These are phyloP conservation scores for Kluyveromyces wickerhamii DNA, from an alignment of 805 yeast species.

Conservation along the genomic window DNA sequence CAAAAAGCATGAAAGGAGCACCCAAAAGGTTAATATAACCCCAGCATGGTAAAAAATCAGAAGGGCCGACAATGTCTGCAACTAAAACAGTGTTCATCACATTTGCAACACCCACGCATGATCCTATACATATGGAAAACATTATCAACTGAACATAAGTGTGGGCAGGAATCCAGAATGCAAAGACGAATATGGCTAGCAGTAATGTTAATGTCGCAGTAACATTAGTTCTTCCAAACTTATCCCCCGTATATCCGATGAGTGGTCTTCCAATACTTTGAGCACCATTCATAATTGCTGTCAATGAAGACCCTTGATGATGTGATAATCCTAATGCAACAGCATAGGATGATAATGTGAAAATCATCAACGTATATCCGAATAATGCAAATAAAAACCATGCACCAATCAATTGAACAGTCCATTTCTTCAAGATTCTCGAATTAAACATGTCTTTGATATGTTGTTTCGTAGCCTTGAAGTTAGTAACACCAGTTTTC, in stretches of 20 bases:
- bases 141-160: constrained; percentile 35
- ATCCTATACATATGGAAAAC: constrained; percentile 38
- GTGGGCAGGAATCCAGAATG: constrained; percentile 42
- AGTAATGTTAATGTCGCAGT: constrained; percentile 33
- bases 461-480: constrained; percentile 22
- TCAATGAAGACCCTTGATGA: constrained; percentile 37
- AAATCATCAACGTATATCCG: constrained; percentile 38
- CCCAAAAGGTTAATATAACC: constrained; percentile 28
- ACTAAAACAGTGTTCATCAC: constrained; percentile 36
- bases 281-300: constrained; percentile 39
- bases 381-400: constrained; percentile 34
- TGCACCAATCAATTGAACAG: constrained; percentile 28
- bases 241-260: constrained; percentile 40
- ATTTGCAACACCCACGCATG: constrained; percentile 38
- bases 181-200: constrained; percentile 34
- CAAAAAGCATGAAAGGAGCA: constrained; percentile 33
- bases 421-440: constrained; percentile 25
- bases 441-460: constrained; percentile 31
- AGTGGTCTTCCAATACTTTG: constrained; percentile 44
- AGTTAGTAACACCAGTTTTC: constrained; percentile 22
- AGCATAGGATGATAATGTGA: constrained; percentile 41
- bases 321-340: constrained; percentile 39
- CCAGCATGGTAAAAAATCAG: constrained; percentile 34
- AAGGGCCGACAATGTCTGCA: constrained; percentile 35
- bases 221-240: constrained; percentile 39